Evolutionary conservation across 495 filamentous ascomycete species (phyloP).

Genomic region (Penicillium canariense): DNA sequence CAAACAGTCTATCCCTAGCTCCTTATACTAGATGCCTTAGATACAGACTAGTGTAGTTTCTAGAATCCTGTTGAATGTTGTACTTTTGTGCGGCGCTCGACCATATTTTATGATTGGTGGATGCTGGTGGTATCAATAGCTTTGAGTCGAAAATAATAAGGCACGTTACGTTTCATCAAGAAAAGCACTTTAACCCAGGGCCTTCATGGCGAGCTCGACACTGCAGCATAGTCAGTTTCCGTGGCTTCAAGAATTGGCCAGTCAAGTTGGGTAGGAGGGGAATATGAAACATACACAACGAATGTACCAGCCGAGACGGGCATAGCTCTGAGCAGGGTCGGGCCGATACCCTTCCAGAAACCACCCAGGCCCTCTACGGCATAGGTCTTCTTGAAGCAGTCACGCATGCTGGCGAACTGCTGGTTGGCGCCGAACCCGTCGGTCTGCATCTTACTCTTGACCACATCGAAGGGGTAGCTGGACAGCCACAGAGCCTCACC

Average conservation of each 20-base stretch:
- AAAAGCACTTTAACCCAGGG: conserved; percentile 35
- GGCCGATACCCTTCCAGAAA: conserved; percentile 95
- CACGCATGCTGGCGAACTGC: conserved; percentile 77
- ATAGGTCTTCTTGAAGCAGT: conserved; percentile 86
- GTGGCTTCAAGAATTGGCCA: conserved; percentile 4
- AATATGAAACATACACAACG: conserved; percentile 58
- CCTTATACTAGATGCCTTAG: conserved; percentile 1
- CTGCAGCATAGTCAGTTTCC: conserved; percentile 19
- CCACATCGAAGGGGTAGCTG: conserved; percentile 92
- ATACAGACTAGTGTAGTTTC: conserved; percentile 12
- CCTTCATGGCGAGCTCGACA: conserved; percentile 48
- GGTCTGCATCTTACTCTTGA: conserved; percentile 99
- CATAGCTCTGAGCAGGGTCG: conserved; percentile 95
- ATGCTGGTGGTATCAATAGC: conserved; percentile 35
- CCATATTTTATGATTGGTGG: conserved; percentile 18
- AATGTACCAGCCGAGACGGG: conserved; percentile 97
- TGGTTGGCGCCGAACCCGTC: conserved; percentile 76
- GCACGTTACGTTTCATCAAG: conserved; percentile 14
- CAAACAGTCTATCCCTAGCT: not conserved
- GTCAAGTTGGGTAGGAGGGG: not conserved
- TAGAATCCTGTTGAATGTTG: conserved; percentile 15
- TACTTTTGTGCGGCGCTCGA: conserved; percentile 23
- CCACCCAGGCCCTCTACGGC: conserved; percentile 71
- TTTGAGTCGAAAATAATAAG: conserved; percentile 14
- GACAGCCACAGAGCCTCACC: conserved; percentile 91